phyloP scores from a whole-genome alignment of 441 rosid genomes.

The Cnidoscolus chayamansa region DNA sequence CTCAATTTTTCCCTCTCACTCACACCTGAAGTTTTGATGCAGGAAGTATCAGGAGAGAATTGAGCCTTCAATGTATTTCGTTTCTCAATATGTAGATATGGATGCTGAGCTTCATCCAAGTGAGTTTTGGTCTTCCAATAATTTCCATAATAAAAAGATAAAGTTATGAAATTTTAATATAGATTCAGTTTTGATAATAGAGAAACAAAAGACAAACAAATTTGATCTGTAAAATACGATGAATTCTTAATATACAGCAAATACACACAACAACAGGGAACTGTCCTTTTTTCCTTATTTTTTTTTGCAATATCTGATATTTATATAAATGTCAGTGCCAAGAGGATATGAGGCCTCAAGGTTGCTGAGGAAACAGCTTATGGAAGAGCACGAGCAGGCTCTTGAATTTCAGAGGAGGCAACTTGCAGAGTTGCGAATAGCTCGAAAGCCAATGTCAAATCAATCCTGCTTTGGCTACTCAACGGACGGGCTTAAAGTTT shows the following conservation, averaged over 20 bases:
- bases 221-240: not conserved
- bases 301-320: not conserved
- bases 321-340: constrained; percentile 34
- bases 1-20: not conserved
- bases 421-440: constrained; percentile 35
- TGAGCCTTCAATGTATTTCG: constrained; percentile 37
- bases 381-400: constrained; percentile 46
- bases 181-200: not conserved
- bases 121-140: constrained; percentile 24
- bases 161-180: not conserved
- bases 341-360: constrained; percentile 44
- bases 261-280: too few species aligned
- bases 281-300: not conserved
- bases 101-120: constrained; percentile 54
- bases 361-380: constrained; percentile 45
- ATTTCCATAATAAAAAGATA: not conserved
- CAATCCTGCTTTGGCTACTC: constrained; percentile 33
- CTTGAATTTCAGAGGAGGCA: constrained; percentile 45
- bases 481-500: constrained; percentile 34
- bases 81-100: constrained; percentile 40
- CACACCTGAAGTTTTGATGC: constrained; percentile 7
- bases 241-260: not conserved
- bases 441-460: constrained; percentile 31
- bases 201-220: not conserved
- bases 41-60: constrained; percentile 56